Evolutionary conservation across 345 rosid genomes (phyloP).

Genomic region (Populus euphratica): DNA sequence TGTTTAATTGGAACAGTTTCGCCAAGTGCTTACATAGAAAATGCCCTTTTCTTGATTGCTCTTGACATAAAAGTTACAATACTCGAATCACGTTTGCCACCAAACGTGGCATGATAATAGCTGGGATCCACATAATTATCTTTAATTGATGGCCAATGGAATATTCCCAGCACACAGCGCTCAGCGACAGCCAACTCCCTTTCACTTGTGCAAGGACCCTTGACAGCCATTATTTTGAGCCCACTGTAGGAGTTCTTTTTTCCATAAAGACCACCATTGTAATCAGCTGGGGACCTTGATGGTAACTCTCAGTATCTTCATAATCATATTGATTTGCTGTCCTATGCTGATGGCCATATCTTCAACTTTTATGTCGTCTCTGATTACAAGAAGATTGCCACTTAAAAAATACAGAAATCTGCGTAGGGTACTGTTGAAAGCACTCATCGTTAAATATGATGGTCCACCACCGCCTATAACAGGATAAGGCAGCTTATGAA

Average conservation of each 20-base stretch:
- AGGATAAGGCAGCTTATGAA: no score
- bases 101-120: neutral
- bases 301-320: neutral
- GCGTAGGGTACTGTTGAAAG: no score
- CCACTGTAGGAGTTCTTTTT: neutral
- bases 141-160: neutral
- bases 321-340: neutral
- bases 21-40: neutral
- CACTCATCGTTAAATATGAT: no score
- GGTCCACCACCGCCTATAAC: no score
- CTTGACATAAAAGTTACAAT: neutral
- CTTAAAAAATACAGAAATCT: no score
- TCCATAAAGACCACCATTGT: neutral
- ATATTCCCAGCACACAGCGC: neutral
- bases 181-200: neutral
- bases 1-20: neutral
- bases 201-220: neutral
- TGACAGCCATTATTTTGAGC: neutral
- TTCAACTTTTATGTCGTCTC: neutral
- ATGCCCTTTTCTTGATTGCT: neutral
- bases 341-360: neutral
- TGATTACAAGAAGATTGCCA: neutral
- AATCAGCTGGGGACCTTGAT: constrained; percentile 4
- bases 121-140: neutral
- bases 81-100: neutral